Base-by-base conservation (phyloP, 176 grass and related monocot species). In the Hordeum marinum region DNA sequence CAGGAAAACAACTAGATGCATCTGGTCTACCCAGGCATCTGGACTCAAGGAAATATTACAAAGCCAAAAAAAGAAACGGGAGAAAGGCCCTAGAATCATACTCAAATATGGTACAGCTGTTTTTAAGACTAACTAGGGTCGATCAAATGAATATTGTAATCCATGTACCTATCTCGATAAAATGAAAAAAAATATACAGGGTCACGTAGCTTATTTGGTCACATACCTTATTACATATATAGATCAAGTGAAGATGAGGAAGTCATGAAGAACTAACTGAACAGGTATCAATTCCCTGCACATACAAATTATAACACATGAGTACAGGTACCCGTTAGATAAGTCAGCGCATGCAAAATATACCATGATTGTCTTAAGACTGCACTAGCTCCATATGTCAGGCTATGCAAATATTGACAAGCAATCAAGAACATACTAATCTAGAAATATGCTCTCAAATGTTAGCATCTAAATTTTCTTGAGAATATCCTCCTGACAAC, bases 211-310 rank as follows among this genome's bases (percentile, higher is more conserved):
- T 79, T 63, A 77, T 7, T 77, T 57, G 13, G 4, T 79, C 40
- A 14, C 40, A n/a, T 80, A 80, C 58, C 77, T 79, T 43, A 59
- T 21, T 77, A 36, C 32, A 63, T 39, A 79, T 18, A 79, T 27
- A 63, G 23, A 42, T 79, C 24, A 79, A 79, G 26, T 20, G 60
- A 65, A 65, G 39, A 32, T 80, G 11, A 2, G 9, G 17, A 13
- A 4, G 45, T 34, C 78, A 66, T 66, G 59, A 80, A 36, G 45
- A 52, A 2, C 25, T 18, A 31, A 54, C 15, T 75, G 72, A 4
- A 50, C 26, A 75, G 15, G 17, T 54, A 54, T 54, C 26, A 5
- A 54, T 54, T 75, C 25, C 72, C 45, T 75, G 48, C 72, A 34
- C 45, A 32, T 50, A 24, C 11, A 75, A 75, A 52, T 75, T 54